A percentile compares a stretch with the other conserved stretches of the same genome.
These are phyloP conservation scores for Monosporascus cannonballus DNA, from an alignment of 2,329 filamentous ascomycete genomes.

Conservation along the genomic window DNA sequence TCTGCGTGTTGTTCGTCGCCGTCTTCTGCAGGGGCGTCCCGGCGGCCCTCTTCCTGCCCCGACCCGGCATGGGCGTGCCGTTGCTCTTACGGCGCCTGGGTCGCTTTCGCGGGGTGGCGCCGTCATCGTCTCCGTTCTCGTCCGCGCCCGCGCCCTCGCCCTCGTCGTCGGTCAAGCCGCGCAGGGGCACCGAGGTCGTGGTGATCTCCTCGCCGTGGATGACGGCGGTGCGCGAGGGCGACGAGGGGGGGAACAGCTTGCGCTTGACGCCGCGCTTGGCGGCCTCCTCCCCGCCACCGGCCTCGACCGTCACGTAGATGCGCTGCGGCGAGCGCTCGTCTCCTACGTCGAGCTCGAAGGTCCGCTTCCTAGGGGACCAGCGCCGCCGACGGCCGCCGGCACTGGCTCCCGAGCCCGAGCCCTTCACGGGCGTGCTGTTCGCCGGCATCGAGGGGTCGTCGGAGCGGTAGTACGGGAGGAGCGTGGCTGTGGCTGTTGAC, in stretches of 20 bases:
- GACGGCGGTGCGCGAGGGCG: constrained; percentile 30
- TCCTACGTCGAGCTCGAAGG: constrained; percentile 51
- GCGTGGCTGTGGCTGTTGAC: too few species aligned
- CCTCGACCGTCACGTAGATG: constrained; percentile 50
- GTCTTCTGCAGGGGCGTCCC: constrained; percentile 37
- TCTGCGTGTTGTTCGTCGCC: constrained; percentile 8
- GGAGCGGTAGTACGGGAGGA: constrained; percentile 22
- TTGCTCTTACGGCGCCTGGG: constrained; percentile 42
- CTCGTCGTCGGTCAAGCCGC: constrained; percentile 37
- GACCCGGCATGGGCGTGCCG: constrained; percentile 42
- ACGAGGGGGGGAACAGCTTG: constrained; percentile 30
- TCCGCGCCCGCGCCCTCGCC: constrained; percentile 1
- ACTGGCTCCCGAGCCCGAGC: constrained; percentile 23
- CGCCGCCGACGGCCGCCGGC: neutral
- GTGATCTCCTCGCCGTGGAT: constrained; percentile 33
- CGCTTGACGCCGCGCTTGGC: constrained; percentile 24
- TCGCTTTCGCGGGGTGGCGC: constrained; percentile 34
- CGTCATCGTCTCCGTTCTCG: constrained; percentile 19
- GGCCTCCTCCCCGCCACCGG: constrained; percentile 28
- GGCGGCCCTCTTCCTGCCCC: constrained; percentile 36
- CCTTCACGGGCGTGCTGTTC: constrained; percentile 35
- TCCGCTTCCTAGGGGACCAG: constrained; percentile 48
- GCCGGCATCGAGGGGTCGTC: constrained; percentile 35
- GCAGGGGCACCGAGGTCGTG: constrained; percentile 46
- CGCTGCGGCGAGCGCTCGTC: constrained; percentile 43